These are phyloP conservation scores for Isatis lusitanica DNA, from an alignment of 441 rosid species.

Conservation along the genomic window DNA sequence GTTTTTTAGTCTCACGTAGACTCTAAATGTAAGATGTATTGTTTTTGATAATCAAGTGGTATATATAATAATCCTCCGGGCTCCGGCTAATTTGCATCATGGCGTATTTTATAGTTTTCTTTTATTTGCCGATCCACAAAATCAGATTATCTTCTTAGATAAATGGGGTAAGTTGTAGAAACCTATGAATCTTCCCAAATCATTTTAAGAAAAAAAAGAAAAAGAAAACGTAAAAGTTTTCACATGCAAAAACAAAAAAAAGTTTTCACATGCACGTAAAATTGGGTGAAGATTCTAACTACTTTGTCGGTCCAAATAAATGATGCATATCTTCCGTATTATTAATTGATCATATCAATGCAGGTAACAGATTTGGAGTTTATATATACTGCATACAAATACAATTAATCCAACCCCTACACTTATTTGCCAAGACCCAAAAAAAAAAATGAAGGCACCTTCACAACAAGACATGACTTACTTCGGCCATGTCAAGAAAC, in stretches of 20 bases:
- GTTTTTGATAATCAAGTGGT: neutral
- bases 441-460: conserved; percentile 33
- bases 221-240: neutral
- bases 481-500: conserved; percentile 18
- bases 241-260: conserved; percentile 6
- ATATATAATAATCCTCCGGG: too few relatives aligned
- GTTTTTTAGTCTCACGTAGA: conserved; percentile 4
- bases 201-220: neutral
- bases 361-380: conserved; percentile 30
- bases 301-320: conserved; percentile 36
- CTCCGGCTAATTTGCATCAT: neutral
- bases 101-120: neutral
- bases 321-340: conserved; percentile 20
- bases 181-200: conserved; percentile 1
- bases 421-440: neutral
- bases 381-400: conserved; percentile 13
- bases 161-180: neutral
- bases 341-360: conserved; percentile 31
- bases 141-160: neutral
- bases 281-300: conserved; percentile 29
- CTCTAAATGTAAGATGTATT: neutral
- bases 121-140: neutral
- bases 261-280: neutral
- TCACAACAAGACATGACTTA: conserved; percentile 34
- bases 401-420: conserved; percentile 2